Conservation (phyloP, 345 rosid species). For the Linum tenue region DNA sequence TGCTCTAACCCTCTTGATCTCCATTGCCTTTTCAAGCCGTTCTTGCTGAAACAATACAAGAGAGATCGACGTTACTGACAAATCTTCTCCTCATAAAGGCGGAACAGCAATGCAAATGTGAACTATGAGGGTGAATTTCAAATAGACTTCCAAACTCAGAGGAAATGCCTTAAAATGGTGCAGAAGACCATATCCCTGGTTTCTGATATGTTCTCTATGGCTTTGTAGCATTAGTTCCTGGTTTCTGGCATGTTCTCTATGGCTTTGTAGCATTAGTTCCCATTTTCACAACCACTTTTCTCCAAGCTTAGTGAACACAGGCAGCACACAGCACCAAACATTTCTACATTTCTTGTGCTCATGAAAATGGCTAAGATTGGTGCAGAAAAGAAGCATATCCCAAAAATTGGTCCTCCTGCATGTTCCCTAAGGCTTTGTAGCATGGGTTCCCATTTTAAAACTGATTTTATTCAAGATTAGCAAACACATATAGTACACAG, state of each 20-base stretch:
- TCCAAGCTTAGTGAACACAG: too few relatives aligned
- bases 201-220: too few relatives aligned
- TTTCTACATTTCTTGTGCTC: too few relatives aligned
- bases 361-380: background rate
- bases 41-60: conserved; percentile 32
- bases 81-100: background rate
- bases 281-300: too few relatives aligned
- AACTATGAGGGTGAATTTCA: background rate
- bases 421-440: background rate
- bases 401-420: background rate
- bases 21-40: conserved; percentile 52
- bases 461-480: too few relatives aligned
- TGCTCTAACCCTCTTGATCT: conserved; percentile 46
- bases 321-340: too few relatives aligned
- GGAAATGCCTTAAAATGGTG: background rate
- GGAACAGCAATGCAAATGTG: background rate
- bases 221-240: too few relatives aligned
- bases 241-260: too few relatives aligned
- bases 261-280: too few relatives aligned
- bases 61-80: background rate
- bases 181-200: too few relatives aligned
- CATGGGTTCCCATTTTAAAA: background rate
- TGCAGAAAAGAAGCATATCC: background rate
- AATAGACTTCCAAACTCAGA: background rate
- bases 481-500: too few relatives aligned